Conservation (phyloP, 192 early-diverging fungal species). For the Geranomyces variabilis region DNA sequence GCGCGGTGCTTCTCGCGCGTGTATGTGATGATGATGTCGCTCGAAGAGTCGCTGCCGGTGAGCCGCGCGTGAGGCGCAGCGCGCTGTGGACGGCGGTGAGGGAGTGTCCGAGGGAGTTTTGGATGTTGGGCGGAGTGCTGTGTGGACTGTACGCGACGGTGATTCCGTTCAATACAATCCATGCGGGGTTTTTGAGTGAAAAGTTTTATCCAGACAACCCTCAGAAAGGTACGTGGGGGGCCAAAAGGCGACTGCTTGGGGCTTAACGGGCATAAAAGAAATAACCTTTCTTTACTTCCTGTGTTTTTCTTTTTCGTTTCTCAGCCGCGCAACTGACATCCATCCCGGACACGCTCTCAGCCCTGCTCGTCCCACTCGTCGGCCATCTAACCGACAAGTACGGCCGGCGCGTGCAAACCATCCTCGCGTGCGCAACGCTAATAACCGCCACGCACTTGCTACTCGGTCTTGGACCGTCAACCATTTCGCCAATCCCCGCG, state of each 20-base stretch:
- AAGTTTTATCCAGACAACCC: slow-evolving; percentile 62
- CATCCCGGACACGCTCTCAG: slow-evolving; percentile 59
- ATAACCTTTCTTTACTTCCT: background rate
- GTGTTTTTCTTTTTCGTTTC: background rate
- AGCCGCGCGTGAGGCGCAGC: too few relatives aligned
- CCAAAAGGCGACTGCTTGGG: too few relatives aligned
- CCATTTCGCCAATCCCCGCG: slow-evolving; percentile 46
- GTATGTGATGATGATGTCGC: slow-evolving; percentile 13
- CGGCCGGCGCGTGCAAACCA: slow-evolving; percentile 50
- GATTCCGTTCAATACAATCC: slow-evolving; percentile 68
- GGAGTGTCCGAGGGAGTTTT: slow-evolving; percentile 51
- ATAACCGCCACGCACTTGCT: slow-evolving; percentile 49
- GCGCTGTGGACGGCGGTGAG: background rate
- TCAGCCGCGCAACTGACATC: slow-evolving; percentile 60
- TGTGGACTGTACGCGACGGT: slow-evolving; percentile 59
- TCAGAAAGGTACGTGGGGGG: slow-evolving; percentile 33
- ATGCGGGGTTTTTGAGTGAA: slow-evolving; percentile 55
- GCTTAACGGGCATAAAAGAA: too few relatives aligned
- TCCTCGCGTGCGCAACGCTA: slow-evolving; percentile 49
- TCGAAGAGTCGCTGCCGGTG: background rate
- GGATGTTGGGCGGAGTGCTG: slow-evolving; percentile 49
- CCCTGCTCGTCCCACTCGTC: slow-evolving; percentile 55
- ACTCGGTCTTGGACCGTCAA: slow-evolving; percentile 39
- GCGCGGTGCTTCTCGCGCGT: slow-evolving; percentile 29
- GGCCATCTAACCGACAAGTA: slow-evolving; percentile 57